phyloP scores from a whole-genome alignment of 2,329 filamentous ascomycete species.

The Sporothrix humicola region DNA sequence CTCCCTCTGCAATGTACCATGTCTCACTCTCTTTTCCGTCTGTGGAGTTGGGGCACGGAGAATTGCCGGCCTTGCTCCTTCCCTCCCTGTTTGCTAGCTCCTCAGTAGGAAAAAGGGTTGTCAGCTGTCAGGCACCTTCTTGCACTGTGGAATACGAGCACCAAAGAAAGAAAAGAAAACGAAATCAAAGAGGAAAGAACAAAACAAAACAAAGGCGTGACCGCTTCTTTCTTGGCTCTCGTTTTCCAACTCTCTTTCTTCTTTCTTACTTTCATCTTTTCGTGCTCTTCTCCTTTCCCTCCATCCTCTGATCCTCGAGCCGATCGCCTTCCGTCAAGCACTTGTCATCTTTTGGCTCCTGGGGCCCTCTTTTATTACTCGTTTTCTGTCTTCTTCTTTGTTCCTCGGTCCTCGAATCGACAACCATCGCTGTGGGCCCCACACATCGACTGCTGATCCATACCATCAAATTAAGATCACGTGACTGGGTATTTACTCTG shows the following conservation, averaged over 20 bases:
- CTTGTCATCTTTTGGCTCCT: slow-evolving; percentile 23
- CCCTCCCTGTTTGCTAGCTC: not conserved
- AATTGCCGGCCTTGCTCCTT: slow-evolving; percentile 14
- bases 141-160: not conserved
- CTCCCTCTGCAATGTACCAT: slow-evolving; percentile 13
- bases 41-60: not conserved
- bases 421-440: not conserved
- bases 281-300: not conserved
- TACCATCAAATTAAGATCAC: slow-evolving; percentile 24
- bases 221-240: not conserved
- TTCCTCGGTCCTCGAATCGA: not conserved
- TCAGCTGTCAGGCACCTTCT: not conserved
- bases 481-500: not conserved
- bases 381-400: not conserved
- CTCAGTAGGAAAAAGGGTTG: not conserved
- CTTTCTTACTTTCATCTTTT: not conserved
- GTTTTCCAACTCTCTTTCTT: not conserved
- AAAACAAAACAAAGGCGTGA: slow-evolving; percentile 8
- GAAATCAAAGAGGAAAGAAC: not conserved
- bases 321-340: slow-evolving; percentile 1
- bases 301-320: not conserved
- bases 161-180: not conserved
- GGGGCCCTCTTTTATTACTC: not conserved
- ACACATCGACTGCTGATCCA: slow-evolving; percentile 25
- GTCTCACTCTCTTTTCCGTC: slow-evolving; percentile 10